Percentiles rank a stretch among this genome's conserved stretches.
These are phyloP conservation scores for Leccinum subgranulosum DNA, from an alignment of 768 basidiomycete species.

Conservation along the genomic window DNA sequence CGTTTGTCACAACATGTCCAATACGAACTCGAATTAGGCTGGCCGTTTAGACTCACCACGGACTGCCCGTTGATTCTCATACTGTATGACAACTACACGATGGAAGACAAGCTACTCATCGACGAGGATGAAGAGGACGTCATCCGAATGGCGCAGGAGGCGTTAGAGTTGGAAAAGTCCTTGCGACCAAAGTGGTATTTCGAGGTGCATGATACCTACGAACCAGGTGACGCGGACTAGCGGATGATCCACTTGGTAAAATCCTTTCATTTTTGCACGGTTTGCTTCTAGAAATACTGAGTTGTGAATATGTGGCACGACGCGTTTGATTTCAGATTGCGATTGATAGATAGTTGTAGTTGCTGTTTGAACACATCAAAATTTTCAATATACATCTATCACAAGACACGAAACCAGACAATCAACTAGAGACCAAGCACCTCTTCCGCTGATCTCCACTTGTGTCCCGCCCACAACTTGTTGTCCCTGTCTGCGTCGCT, in stretches of 20 bases:
- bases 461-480: constrained; percentile 32
- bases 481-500: constrained; percentile 33
- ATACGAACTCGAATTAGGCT: neutral
- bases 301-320: too few species aligned
- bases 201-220: neutral
- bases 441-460: constrained; percentile 30
- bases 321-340: too few species aligned
- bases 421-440: constrained; percentile 11
- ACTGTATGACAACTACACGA: neutral
- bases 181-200: neutral
- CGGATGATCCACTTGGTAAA: neutral
- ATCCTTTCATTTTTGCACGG: neutral
- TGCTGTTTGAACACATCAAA: constrained; percentile 2
- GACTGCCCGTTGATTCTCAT: neutral
- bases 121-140: neutral
- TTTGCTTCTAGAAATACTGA: neutral
- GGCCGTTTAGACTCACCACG: neutral
- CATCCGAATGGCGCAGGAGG: neutral
- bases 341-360: neutral
- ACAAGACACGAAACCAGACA: neutral
- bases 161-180: neutral
- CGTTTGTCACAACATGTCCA: neutral
- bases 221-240: neutral
- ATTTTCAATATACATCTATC: neutral
- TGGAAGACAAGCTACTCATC: neutral